phyloP scores from a whole-genome alignment of 495 filamentous ascomycete species.

The Poronia punctata region DNA sequence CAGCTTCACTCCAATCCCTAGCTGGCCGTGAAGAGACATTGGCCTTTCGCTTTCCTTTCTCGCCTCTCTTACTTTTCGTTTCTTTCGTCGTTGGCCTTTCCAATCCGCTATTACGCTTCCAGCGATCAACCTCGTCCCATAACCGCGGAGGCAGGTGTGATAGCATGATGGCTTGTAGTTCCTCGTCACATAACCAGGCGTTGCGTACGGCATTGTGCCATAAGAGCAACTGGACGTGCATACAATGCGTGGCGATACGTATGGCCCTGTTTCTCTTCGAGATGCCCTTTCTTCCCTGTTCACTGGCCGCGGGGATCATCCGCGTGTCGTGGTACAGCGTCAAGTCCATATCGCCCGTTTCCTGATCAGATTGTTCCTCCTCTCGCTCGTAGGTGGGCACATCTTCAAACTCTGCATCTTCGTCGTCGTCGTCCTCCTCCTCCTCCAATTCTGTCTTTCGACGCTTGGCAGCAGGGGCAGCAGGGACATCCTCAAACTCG shows the following conservation, averaged over 20 bases:
- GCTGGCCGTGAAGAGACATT: slow-evolving; percentile 38
- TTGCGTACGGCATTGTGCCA: slow-evolving; percentile 87
- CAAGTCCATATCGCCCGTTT: slow-evolving; percentile 62
- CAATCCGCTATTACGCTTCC: slow-evolving; percentile 61
- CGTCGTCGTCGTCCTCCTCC: slow-evolving; percentile 55
- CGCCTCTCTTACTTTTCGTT: slow-evolving; percentile 29
- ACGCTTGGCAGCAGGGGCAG: slow-evolving; percentile 24
- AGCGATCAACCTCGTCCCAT: slow-evolving; percentile 69
- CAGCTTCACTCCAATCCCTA: slow-evolving; percentile 70
- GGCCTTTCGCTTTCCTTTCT: slow-evolving; percentile 29
- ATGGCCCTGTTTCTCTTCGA: slow-evolving; percentile 77
- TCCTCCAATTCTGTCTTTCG: slow-evolving; percentile 23
- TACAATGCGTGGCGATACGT: slow-evolving; percentile 68
- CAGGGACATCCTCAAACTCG: slow-evolving; percentile 58
- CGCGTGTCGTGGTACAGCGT: slow-evolving; percentile 57
- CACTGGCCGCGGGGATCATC: slow-evolving; percentile 45
- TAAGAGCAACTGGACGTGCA: slow-evolving; percentile 84
- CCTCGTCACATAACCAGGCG: slow-evolving; percentile 71
- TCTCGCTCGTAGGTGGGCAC: slow-evolving; percentile 46
- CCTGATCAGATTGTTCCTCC: slow-evolving; percentile 14
- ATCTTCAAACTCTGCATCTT: slow-evolving; percentile 84
- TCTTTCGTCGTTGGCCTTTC: slow-evolving; percentile 32
- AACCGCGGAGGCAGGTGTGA: slow-evolving; percentile 57
- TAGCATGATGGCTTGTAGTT: slow-evolving; percentile 70
- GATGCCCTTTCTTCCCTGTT: slow-evolving; percentile 73